Percentiles rank a stretch among this genome's conserved stretches.
phyloP scores from a whole-genome alignment of 306 rosid species.

The Leucaena leucocephala region DNA sequence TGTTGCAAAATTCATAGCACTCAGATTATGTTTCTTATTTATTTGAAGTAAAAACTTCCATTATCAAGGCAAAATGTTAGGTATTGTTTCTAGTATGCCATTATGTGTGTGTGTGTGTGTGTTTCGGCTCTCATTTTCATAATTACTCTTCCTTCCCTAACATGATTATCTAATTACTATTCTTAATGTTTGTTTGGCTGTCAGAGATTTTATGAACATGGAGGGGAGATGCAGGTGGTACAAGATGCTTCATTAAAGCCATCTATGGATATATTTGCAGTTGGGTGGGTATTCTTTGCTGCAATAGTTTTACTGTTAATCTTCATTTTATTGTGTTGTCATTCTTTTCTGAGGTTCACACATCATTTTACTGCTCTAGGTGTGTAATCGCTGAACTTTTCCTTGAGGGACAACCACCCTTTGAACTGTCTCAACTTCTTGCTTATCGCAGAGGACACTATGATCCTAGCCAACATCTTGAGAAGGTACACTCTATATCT shows the following conservation, averaged over 20 bases:
- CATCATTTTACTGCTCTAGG: constrained; percentile 53
- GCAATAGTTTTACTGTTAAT: constrained; percentile 30
- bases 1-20: background rate
- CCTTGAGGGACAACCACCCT: constrained; percentile 95
- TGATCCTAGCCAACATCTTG: constrained; percentile 93
- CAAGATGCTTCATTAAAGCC: constrained; percentile 87
- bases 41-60: constrained; percentile 20
- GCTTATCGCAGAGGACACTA: constrained; percentile 98
- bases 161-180: constrained; percentile 20
- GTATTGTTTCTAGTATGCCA: constrained; percentile 21
- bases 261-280: constrained; percentile 95
- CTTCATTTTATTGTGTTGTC: background rate
- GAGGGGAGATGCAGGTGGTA: constrained; percentile 90
- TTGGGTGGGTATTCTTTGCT: constrained; percentile 72
- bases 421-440: constrained; percentile 94
- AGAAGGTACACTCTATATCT: constrained; percentile 59
- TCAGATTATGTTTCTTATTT: constrained; percentile 1
- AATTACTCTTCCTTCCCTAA: constrained; percentile 14
- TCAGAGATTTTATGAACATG: constrained; percentile 97
- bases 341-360: constrained; percentile 32
- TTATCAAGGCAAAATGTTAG: constrained; percentile 14
- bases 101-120: background rate
- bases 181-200: constrained; percentile 29
- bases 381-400: constrained; percentile 99
- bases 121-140: constrained; percentile 1